Percentiles rank a stretch among this genome's conserved stretches.
phyloP scores from a whole-genome alignment of 1,284 basidiomycete species.

The Fomitopsis pinicola region DNA sequence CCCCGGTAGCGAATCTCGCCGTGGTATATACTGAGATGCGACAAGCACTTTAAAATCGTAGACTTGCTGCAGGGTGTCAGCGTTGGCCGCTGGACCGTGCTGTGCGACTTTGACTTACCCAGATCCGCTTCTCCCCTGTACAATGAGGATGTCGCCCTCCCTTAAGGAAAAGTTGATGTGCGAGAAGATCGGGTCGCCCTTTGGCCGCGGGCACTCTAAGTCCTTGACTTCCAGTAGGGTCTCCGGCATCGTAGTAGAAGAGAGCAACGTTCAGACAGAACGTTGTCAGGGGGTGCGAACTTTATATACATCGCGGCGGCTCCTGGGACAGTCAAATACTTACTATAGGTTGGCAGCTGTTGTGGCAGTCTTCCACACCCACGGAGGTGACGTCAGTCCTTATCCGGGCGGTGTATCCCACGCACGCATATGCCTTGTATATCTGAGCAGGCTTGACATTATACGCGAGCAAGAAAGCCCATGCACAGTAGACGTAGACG shows the following conservation, averaged over 20 bases:
- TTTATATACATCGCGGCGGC: neutral
- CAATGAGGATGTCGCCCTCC: slow-evolving; percentile 67
- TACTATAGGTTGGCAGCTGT: too few relatives aligned
- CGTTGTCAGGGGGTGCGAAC: too few relatives aligned
- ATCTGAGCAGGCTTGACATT: neutral
- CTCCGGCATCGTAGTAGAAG: slow-evolving; percentile 9
- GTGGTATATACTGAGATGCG: slow-evolving; percentile 70
- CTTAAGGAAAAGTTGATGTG: slow-evolving; percentile 57
- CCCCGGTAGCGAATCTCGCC: slow-evolving; percentile 66
- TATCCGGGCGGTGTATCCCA: neutral
- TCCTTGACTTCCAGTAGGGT: slow-evolving; percentile 40
- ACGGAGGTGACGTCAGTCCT: neutral
- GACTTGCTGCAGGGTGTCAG: slow-evolving; percentile 52
- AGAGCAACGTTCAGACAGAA: neutral
- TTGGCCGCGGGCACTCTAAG: slow-evolving; percentile 39
- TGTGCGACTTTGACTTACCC: slow-evolving; percentile 36
- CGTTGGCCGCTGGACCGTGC: neutral
- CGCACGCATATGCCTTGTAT: neutral
- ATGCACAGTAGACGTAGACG: neutral
- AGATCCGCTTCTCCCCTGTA: slow-evolving; percentile 72
- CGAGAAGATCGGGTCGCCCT: slow-evolving; percentile 47
- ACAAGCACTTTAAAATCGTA: slow-evolving; percentile 77
- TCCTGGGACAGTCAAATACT: neutral
- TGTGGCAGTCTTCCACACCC: neutral
- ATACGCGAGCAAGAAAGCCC: neutral